These are phyloP conservation scores for Artemisia tridentata DNA, from an alignment of 129 eudicot species.

Conservation along the genomic window DNA sequence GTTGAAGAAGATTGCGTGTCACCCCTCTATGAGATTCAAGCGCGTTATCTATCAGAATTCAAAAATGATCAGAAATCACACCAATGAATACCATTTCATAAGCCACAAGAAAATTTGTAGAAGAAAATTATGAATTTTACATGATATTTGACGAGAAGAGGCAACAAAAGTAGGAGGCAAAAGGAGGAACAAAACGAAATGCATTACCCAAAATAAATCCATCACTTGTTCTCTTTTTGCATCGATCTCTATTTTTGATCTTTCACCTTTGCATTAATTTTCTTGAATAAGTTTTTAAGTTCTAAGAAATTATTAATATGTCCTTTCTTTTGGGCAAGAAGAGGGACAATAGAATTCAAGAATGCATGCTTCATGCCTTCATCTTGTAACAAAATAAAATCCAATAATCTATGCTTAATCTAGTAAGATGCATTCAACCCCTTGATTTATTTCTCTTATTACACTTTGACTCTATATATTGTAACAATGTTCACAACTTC, in stretches of 20 bases:
- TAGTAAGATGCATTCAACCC: no score
- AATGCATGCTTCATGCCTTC: no score
- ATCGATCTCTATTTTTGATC: neutral
- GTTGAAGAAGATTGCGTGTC: slow-evolving; percentile 69
- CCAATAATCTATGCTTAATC: no score
- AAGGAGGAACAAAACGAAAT: slow-evolving; percentile 48
- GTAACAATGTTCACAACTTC: no score
- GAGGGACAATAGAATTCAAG: neutral
- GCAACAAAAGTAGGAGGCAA: slow-evolving; percentile 34
- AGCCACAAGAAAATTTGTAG: neutral
- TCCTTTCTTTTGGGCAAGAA: neutral
- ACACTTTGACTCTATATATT: no score
- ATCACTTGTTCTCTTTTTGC: slow-evolving; percentile 31
- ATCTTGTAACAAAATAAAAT: no score
- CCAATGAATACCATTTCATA: neutral
- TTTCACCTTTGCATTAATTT: neutral
- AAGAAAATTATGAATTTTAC: slow-evolving; percentile 21
- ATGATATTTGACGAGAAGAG: slow-evolving; percentile 49
- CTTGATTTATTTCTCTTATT: no score
- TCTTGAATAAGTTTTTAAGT: neutral
- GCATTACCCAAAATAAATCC: slow-evolving; percentile 37
- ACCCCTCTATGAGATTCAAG: slow-evolving; percentile 29
- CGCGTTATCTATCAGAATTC: slow-evolving; percentile 38
- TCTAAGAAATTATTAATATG: neutral
- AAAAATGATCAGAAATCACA: neutral